Evolutionary conservation across 352 stramenopile genomes (phyloP).

Genomic region (Pythium dissotocum): DNA sequence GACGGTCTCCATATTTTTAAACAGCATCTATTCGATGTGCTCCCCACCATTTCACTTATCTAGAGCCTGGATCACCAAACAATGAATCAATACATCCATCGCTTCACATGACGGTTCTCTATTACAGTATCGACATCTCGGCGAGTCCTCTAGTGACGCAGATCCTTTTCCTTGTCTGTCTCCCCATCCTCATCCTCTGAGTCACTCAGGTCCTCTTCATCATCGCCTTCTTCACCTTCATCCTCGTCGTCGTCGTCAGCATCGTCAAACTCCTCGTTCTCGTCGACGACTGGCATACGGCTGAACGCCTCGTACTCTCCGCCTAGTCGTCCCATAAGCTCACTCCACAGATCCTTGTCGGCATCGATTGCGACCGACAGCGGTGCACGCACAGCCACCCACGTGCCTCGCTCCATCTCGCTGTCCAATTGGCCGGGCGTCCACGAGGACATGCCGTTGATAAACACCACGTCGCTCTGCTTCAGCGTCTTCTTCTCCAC

Average conservation of each 20-base stretch:
- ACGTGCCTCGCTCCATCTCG: constrained; percentile 69
- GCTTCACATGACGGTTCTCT: background rate
- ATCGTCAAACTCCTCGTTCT: constrained; percentile 38
- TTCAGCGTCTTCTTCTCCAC: constrained; percentile 53
- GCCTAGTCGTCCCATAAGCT: constrained; percentile 66
- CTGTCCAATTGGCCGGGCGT: constrained; percentile 64
- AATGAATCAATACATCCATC: too few relatives aligned
- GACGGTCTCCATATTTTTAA: background rate
- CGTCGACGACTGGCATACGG: constrained; percentile 54
- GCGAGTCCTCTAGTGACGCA: constrained; percentile 1
- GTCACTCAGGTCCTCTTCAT: constrained; percentile 11
- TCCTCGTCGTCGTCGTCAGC: constrained; percentile 26
- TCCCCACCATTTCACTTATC: background rate
- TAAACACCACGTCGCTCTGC: constrained; percentile 71
- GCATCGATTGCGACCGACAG: constrained; percentile 69
- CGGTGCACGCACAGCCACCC: constrained; percentile 74
- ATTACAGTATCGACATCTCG: background rate
- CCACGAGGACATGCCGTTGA: constrained; percentile 78
- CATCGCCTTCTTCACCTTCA: constrained; percentile 29
- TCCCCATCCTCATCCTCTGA: constrained; percentile 5
- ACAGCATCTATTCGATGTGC: background rate
- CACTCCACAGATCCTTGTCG: constrained; percentile 61
- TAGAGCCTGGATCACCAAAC: background rate
- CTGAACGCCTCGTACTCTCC: constrained; percentile 79
- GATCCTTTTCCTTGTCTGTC: background rate